Percentiles rank a stretch among this genome's conserved stretches.
These are phyloP conservation scores for Saturnispora ahearnii DNA, from an alignment of 805 yeast genomes.

Conservation along the genomic window DNA sequence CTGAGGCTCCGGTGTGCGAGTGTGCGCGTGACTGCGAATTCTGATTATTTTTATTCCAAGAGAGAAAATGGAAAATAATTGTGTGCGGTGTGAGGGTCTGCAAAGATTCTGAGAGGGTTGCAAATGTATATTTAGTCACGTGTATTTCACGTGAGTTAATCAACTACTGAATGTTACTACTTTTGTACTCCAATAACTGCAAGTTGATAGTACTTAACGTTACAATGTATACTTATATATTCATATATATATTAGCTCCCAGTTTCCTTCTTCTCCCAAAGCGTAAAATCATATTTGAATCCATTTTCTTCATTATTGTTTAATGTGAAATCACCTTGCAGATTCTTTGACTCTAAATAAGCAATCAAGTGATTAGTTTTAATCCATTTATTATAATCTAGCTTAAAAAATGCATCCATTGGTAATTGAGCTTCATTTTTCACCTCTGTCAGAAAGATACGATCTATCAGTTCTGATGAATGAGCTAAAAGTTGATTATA, in stretches of 20 bases:
- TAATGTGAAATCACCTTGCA: slow-evolving; percentile 21
- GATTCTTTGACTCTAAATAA: slow-evolving; percentile 32
- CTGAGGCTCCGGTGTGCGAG: not conserved
- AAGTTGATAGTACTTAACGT: too few relatives aligned
- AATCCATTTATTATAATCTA: slow-evolving; percentile 32
- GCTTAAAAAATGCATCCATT: slow-evolving; percentile 65
- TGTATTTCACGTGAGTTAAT: slow-evolving; percentile 3
- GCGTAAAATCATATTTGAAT: slow-evolving; percentile 47
- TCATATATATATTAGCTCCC: not conserved
- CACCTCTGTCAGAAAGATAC: slow-evolving; percentile 65
- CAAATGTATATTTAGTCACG: not conserved
- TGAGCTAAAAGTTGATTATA: slow-evolving; percentile 42
- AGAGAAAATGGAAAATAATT: not conserved
- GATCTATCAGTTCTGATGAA: slow-evolving; percentile 32
- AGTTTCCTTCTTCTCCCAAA: slow-evolving; percentile 39
- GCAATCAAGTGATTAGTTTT: slow-evolving; percentile 30
- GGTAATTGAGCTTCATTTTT: slow-evolving; percentile 30
- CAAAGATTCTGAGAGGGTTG: not conserved
- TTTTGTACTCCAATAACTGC: too few relatives aligned
- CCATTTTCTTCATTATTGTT: slow-evolving; percentile 31
- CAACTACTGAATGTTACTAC: too few relatives aligned
- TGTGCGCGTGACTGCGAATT: slow-evolving; percentile 9
- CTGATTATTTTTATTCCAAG: not conserved
- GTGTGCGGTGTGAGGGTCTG: slow-evolving; percentile 8
- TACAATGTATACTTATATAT: not conserved